A percentile compares a stretch with the other conserved stretches of the same genome.
phyloP scores from a whole-genome alignment of 2,329 filamentous ascomycete genomes.

The Pseudogymnoascus sp. region DNA sequence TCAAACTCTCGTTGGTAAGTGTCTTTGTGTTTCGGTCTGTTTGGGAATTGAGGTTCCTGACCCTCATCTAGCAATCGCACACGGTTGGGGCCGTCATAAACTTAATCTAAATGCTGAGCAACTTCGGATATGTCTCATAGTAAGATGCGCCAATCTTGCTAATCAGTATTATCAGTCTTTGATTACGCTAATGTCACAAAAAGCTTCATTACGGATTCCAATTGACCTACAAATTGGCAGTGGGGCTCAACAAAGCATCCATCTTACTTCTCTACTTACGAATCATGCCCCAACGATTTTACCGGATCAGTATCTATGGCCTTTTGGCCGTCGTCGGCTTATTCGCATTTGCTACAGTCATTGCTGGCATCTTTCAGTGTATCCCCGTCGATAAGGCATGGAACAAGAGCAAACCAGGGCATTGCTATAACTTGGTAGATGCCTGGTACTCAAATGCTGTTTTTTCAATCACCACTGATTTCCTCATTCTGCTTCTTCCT shows the following conservation, averaged over 20 bases:
- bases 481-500: slow-evolving; percentile 14
- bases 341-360: slow-evolving; percentile 12
- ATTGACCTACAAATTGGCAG: slow-evolving; percentile 15
- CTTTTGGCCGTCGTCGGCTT: slow-evolving; percentile 10
- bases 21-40: background rate
- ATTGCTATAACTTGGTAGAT: slow-evolving; percentile 15
- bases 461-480: slow-evolving; percentile 15
- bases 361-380: slow-evolving; percentile 15
- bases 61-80: background rate
- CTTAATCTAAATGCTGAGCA: slow-evolving; percentile 7
- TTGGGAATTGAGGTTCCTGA: background rate
- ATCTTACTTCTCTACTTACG: background rate
- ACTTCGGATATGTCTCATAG: slow-evolving; percentile 12
- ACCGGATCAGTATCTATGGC: background rate
- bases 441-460: slow-evolving; percentile 16
- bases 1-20: slow-evolving; percentile 15
- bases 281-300: background rate
- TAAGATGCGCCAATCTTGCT: background rate
- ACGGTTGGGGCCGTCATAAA: slow-evolving; percentile 16
- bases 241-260: slow-evolving; percentile 10
- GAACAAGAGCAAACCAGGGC: slow-evolving; percentile 12
- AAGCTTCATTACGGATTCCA: slow-evolving; percentile 17
- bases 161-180: background rate
- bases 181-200: background rate
- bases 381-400: slow-evolving; percentile 15